Conservation (phyloP, 1,139 yeast genomes). For the Suhomyces bokatorum region DNA sequence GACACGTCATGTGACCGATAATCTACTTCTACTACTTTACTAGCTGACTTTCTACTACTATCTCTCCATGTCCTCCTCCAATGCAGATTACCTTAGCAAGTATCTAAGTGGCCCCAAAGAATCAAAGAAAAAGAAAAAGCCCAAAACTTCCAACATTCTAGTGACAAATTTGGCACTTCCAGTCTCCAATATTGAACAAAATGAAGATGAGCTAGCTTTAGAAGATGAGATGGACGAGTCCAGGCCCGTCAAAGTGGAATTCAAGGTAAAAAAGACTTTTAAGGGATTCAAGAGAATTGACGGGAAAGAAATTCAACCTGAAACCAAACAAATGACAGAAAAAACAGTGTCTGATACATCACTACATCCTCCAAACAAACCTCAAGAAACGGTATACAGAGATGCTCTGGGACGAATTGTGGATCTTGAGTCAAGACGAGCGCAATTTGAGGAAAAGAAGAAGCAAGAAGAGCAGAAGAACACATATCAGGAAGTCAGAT, state of each 20-base stretch:
- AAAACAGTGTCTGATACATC: not conserved
- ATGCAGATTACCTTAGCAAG: constrained; percentile 54
- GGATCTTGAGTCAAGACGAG: constrained; percentile 36
- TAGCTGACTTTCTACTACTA: not conserved
- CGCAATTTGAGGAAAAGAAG: constrained; percentile 26
- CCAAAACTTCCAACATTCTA: constrained; percentile 14
- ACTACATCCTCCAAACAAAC: constrained; percentile 1
- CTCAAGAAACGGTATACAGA: constrained; percentile 54
- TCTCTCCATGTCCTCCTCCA: constrained; percentile 15
- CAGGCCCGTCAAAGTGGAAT: constrained; percentile 23
- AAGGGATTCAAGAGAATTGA: constrained; percentile 45
- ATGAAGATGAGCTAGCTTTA: constrained; percentile 4
- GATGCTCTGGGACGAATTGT: constrained; percentile 57
- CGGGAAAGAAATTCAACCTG: constrained; percentile 19
- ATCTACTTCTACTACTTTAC: not conserved
- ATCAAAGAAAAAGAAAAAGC: constrained; percentile 20
- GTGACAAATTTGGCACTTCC: constrained; percentile 21
- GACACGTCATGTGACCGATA: not conserved
- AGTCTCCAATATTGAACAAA: no score
- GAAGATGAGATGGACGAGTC: constrained; percentile 26
- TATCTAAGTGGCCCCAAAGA: constrained; percentile 36
- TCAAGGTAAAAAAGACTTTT: constrained; percentile 13
- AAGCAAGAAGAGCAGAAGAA: constrained; percentile 27
- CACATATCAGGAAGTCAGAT: constrained; percentile 42
- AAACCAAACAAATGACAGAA: not conserved